phyloP scores from a whole-genome alignment of 208 protist genomes.

The Novymonas esmeraldas region DNA sequence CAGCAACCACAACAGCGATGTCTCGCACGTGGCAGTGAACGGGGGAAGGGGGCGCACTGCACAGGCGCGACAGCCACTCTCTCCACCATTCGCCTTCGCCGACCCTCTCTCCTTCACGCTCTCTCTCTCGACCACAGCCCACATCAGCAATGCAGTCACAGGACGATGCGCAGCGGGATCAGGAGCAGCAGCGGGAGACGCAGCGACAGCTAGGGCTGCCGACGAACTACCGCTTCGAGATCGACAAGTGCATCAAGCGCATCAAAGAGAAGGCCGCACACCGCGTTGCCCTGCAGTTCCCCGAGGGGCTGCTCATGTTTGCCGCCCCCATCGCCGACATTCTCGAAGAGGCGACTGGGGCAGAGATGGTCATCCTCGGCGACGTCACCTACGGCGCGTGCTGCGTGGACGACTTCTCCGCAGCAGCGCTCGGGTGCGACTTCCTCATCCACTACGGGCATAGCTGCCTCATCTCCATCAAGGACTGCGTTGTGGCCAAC shows the following conservation, averaged over 20 bases:
- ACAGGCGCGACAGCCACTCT: no score
- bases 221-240: slow-evolving; percentile 99
- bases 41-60: no score
- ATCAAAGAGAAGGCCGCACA: slow-evolving; percentile 87
- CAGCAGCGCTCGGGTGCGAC: slow-evolving; percentile 94
- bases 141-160: slow-evolving; percentile 18
- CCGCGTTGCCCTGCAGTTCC: slow-evolving; percentile 98
- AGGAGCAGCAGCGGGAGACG: slow-evolving; percentile 31
- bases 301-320: slow-evolving; percentile 98
- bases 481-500: slow-evolving; percentile 90
- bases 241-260: slow-evolving; percentile 98
- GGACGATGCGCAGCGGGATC: slow-evolving; percentile 16
- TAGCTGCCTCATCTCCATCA: slow-evolving; percentile 96
- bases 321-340: slow-evolving; percentile 97
- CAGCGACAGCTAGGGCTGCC: slow-evolving; percentile 78
- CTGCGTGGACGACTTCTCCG: slow-evolving; percentile 99
- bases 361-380: slow-evolving; percentile 97
- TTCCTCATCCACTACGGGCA: slow-evolving; percentile 99
- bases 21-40: no score
- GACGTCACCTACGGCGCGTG: slow-evolving; percentile 99
- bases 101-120: no score
- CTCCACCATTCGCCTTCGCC: no score
- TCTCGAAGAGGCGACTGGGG: slow-evolving; percentile 88
- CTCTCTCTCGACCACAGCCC: no score
- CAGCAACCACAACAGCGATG: no score